Conservation (phyloP, 2,329 filamentous ascomycete species). For the Leptosphaerulina australis region DNA sequence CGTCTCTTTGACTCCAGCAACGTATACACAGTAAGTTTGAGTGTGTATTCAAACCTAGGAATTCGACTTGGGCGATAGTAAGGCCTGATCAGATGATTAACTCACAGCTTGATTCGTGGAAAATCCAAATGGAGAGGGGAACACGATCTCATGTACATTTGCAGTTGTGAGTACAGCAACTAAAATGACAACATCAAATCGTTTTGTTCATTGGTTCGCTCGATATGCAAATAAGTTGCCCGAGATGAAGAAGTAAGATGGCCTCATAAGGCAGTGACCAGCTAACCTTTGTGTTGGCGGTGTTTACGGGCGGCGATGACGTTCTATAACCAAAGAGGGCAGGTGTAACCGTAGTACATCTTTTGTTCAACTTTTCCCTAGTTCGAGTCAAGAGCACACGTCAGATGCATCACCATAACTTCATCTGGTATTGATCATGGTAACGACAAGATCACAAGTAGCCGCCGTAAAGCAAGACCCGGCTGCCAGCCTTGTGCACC, state of each 20-base stretch:
- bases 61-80: conserved; percentile 44
- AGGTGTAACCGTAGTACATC: conserved; percentile 9
- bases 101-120: conserved; percentile 42
- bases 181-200: not conserved
- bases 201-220: not conserved
- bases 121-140: conserved; percentile 49
- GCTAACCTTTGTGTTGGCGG: not conserved
- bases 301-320: conserved; percentile 8
- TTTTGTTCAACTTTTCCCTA: not conserved
- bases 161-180: not conserved
- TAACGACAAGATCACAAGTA: conserved; percentile 11
- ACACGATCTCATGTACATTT: conserved; percentile 51
- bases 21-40: conserved; percentile 58
- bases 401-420: not conserved
- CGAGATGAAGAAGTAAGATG: not conserved
- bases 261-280: not conserved
- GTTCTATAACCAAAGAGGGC: conserved; percentile 1
- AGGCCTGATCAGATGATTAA: conserved; percentile 30
- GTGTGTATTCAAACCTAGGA: conserved; percentile 54
- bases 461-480: not conserved
- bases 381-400: not conserved
- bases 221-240: not conserved
- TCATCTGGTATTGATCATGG: conserved; percentile 6
- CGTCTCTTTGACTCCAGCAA: conserved; percentile 48
- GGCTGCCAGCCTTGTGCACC: too few relatives aligned